Base-by-base conservation (phyloP, 2,329 filamentous ascomycete species). In the Aureobasidium sp. region DNA sequence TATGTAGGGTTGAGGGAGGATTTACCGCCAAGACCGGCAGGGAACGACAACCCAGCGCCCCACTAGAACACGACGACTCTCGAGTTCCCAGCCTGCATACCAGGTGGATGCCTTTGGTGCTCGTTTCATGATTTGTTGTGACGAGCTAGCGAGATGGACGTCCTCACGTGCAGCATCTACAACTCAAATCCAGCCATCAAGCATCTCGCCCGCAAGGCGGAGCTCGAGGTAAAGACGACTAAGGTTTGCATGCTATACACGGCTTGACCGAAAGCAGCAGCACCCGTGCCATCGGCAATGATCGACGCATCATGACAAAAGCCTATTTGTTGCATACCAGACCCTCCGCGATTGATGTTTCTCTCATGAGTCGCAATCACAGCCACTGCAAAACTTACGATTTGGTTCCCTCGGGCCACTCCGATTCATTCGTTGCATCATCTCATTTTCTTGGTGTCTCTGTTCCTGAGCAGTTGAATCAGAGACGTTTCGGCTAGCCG, bases 301-400 rank as follows among this genome's bases (percentile, higher is more conserved):
- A 60, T 60, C 57, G 45, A 50, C 57, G 57, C 57, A 35, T 60
- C 57, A 60, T 60, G 45, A 60, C 44, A 27, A 59, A 59, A 59
- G 54, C 33, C 54, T 59, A 59, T 31, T 12, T 48, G 15, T 12
- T 39, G 22, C 42, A 59, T 59, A 59, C 31, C 54, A 59, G 54
- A 59, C 54, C 42, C 54, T 59, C 54, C 54, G 54, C 29, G 54
- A 31, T 59, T 45, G 17, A 24, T 29, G 35, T 17, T n/a, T n/a
- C 14, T 54, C 24, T 31, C 5, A 3, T 27, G 22, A 24, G 42
- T 15, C n/a, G n/a, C 42, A 19, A 17, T 15, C n/a, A n/a, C 15
- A 19, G 31, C 50, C 31, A 31, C 37, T 11, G 19, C 35, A 31
- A 17, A 39, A 2, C 49, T 27, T 19, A 48, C 50, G 50, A 54